Percentiles rank a stretch among this genome's conserved stretches.
phyloP scores from a whole-genome alignment of 139 green algal species.

The Dunaliella sp. region DNA sequence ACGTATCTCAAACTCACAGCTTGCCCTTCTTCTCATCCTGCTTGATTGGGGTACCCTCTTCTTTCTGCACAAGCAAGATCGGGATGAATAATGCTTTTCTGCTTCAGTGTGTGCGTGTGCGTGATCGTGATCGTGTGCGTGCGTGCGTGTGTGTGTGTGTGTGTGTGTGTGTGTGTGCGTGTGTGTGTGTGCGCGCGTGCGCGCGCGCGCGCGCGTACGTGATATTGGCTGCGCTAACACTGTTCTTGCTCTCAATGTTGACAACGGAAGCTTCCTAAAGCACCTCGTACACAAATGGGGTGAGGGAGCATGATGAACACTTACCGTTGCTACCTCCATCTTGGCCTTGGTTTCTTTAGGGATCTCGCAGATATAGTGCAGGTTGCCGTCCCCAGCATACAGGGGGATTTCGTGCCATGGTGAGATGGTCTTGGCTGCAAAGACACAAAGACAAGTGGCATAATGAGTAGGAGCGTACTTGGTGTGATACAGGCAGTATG shows the following conservation, averaged over 20 bases:
- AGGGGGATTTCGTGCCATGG: constrained; percentile 98
- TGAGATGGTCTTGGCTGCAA: constrained; percentile 68
- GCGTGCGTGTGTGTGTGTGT: too few species aligned
- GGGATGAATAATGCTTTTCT: too few species aligned
- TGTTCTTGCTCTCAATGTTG: background rate
- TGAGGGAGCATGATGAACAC: background rate
- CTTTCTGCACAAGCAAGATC: too few species aligned
- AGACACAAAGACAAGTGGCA: background rate
- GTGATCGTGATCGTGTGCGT: too few species aligned
- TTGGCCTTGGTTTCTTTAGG: constrained; percentile 97
- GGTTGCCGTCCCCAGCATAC: constrained; percentile 66
- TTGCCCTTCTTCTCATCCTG: constrained; percentile 99
- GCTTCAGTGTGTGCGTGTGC: too few species aligned
- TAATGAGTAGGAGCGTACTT: background rate
- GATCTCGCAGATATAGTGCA: constrained; percentile 99
- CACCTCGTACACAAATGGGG: background rate
- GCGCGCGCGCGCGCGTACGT: background rate
- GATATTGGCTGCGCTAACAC: background rate
- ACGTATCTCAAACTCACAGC: too few species aligned
- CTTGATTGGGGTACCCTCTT: constrained; percentile 96
- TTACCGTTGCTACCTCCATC: constrained; percentile 96
- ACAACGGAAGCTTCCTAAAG: too few species aligned
- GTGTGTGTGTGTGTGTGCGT: too few species aligned
- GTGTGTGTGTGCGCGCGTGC: background rate
- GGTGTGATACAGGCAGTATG: background rate